Conservation (phyloP, 2,329 filamentous ascomycete species). For the Pseudogymnoascus sp. region DNA sequence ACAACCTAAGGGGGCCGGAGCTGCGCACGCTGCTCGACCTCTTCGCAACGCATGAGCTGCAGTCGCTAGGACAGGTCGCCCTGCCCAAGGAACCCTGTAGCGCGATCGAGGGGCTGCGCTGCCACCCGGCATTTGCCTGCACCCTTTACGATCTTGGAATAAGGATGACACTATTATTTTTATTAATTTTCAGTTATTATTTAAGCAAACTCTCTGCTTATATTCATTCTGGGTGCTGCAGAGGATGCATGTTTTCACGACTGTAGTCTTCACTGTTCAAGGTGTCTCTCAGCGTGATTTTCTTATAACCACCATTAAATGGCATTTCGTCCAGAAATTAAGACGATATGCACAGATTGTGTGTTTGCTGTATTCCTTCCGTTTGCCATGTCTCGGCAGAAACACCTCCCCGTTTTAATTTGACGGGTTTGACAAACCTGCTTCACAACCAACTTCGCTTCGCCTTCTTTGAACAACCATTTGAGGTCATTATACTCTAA, state of each 20-base stretch:
- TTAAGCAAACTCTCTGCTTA: no score
- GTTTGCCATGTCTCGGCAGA: conserved; percentile 1
- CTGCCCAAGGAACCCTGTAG: no score
- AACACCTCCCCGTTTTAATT: background rate
- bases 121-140: no score
- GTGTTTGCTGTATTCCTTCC: background rate
- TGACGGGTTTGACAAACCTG: background rate
- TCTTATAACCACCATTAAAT: background rate
- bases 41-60: no score
- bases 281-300: background rate
- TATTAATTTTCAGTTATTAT: background rate
- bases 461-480: background rate
- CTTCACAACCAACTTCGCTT: background rate
- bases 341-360: background rate
- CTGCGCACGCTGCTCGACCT: no score
- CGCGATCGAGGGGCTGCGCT: no score
- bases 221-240: background rate
- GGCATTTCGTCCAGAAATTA: background rate
- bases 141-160: no score
- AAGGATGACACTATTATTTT: background rate
- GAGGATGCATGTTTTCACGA: background rate
- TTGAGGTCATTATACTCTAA: background rate
- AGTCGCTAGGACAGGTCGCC: no score
- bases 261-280: no score
- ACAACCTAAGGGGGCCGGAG: no score